Evolutionary conservation across 1,284 basidiomycete genomes (phyloP), one percentile per base, ranked within the genome.

Genomic region (Malassezia restricta): DNA sequence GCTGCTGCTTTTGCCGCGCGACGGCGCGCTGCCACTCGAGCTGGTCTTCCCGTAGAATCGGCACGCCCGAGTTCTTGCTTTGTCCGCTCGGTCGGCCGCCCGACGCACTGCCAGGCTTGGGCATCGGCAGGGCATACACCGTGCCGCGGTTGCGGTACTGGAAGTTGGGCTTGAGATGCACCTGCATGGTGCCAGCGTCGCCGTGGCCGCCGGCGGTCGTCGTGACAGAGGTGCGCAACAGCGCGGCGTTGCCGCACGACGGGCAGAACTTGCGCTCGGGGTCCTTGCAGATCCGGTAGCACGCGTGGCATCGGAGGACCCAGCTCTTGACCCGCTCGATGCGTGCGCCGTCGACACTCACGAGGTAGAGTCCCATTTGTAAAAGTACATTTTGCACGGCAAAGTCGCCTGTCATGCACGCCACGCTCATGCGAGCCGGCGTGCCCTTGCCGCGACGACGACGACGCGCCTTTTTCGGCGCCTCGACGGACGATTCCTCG

Each of bases 271-370:
- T 89, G 74, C 89, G 89, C 15, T 86, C 84, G 31, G 82, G 79
- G 74, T 98, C 91, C 77, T 92, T 95, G 78, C 92, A 98, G 59
- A 95, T 82, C 90, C 96, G 96, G 81, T 91, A 96, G 76, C 94
- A 99, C 14, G 90, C 94, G 76, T 99, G 94, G 75, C 94, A 99
- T 53, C 94, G 78, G 59, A 98, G 76, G 1, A 96, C 88, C 87
- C 89, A 98, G 58, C 83, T 95, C 76, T 92, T 90, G 30, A 98
- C 84, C 62, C 83, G 85, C 61, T 85, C 81, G 57, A 99, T 92
- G 63, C 83, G 80, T 76, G 85, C 87, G 7, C 94, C 94, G 62
- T 91, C 88, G 15, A 86, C 80, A 12, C 89, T 85, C n/a, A 98
- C 83, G 28, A 98, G 78, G 58, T 83, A 85, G 50, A 99, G 76